Conservation (phyloP, 495 filamentous ascomycete species). For the Neurospora tetraspora region DNA sequence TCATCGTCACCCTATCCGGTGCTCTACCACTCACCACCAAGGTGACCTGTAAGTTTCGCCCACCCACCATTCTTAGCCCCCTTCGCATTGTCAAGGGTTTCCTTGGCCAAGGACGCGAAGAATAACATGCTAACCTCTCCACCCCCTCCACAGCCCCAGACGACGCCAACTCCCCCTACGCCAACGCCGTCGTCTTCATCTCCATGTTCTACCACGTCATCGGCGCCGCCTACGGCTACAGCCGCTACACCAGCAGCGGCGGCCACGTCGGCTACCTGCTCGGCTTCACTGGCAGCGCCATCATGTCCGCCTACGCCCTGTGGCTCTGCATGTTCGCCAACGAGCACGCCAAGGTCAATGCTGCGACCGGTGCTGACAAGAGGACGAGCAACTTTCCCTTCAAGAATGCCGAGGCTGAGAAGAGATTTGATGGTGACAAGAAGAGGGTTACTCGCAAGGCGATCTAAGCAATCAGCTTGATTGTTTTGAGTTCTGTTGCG, state of each 20-base stretch:
- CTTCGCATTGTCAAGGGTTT: not conserved
- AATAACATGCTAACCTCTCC: not conserved
- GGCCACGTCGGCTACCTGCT: conserved; percentile 46
- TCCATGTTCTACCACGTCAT: conserved; percentile 54
- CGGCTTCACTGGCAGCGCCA: conserved; percentile 36
- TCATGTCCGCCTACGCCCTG: conserved; percentile 50
- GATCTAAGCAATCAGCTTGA: not conserved
- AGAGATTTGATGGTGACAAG: conserved; percentile 1
- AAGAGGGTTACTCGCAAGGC: not conserved
- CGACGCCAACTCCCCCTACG: conserved; percentile 21
- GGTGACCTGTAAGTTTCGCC: conserved; percentile 16
- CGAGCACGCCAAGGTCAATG: conserved; percentile 50
- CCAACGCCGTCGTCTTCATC: conserved; percentile 49
- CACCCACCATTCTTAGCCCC: not conserved
- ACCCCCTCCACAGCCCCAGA: conserved; percentile 1
- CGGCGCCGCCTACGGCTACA: conserved; percentile 59
- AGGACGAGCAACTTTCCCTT: conserved; percentile 77
- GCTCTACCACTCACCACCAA: conserved; percentile 57
- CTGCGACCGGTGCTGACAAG: conserved; percentile 69
- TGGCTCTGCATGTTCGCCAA: conserved; percentile 72
- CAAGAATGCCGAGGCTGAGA: conserved; percentile 41
- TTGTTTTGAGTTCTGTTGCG: not conserved
- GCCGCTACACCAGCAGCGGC: conserved; percentile 41
- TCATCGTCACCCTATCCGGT: conserved; percentile 63
- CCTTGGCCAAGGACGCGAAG: not conserved